Evolutionary conservation across 306 rosid genomes (phyloP), one percentile per base, ranked within the genome.

Genomic region (Rosa multiflora): DNA sequence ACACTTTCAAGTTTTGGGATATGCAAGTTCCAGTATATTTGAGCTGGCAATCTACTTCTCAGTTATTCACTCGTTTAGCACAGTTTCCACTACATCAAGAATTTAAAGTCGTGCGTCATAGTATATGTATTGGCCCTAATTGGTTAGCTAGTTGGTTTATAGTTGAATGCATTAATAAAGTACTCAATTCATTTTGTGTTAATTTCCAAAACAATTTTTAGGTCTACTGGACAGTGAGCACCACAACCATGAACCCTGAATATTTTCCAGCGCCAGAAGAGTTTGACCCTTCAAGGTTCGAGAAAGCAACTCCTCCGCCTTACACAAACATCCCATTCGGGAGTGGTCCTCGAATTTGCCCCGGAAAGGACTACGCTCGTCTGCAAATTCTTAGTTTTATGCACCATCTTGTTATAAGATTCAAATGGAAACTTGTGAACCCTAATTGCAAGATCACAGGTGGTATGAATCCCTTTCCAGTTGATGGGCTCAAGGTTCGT

Each of bases 291-390:
- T 40, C 84, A 52, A 89, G 90, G 75, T 89, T 77, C 63, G 88
- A 89, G 83, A 88, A 85, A 8, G 10, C 40, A 78, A 76, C 49
- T 83, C 84, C 40, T 12, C 74, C 81, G 70, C 88, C 93, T 9
- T 87, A 67, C 82, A 77, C 88, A 48, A 77, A 59, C 40, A 83
- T 80, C 69, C 89, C 93, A 62, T 89, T 89, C 66, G 93, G 88
- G 53, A 87, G 90, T 58, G 93, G 93, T 14, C 93, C 93, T 39
- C 51, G 90, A 77, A 85, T 87, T 83, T 89, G 91, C 76, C 78
- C 86, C 70, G 94, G 94, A 18, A 85, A 82, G 73, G 93, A 89
- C 76, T 87, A 81, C 70, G 89, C 93, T 10, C 76, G 88, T 56
- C 80, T 89, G 10, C 84, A 85, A 80, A 83, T 87, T 63, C 87